Evolutionary conservation across 768 basidiomycete species (phyloP).

Genomic region (Amanita pallidorosea): DNA sequence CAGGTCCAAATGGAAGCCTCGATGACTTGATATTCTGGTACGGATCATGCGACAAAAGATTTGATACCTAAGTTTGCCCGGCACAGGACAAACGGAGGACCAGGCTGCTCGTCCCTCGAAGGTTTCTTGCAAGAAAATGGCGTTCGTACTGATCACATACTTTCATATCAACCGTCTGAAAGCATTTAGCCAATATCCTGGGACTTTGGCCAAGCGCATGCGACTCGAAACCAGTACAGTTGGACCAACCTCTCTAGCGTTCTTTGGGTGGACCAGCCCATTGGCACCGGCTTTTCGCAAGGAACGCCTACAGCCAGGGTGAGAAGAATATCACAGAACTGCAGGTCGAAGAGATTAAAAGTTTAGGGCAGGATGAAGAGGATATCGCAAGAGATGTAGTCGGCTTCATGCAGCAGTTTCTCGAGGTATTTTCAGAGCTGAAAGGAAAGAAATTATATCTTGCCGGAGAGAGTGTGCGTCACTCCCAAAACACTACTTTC

Average conservation of each 20-base stretch:
- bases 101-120: slow-evolving; percentile 66
- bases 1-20: slow-evolving; percentile 57
- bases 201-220: slow-evolving; percentile 50
- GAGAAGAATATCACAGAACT: slow-evolving; percentile 17
- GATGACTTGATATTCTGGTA: slow-evolving; percentile 74
- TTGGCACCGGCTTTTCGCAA: slow-evolving; percentile 71
- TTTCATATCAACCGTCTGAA: not conserved
- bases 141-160: slow-evolving; percentile 23
- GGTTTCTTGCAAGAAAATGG: slow-evolving; percentile 73
- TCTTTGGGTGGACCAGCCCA: slow-evolving; percentile 72
- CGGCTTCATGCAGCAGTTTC: slow-evolving; percentile 66
- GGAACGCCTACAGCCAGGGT: slow-evolving; percentile 56
- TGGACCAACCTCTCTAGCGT: slow-evolving; percentile 76
- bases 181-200: slow-evolving; percentile 51
- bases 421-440: slow-evolving; percentile 62
- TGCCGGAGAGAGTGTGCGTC: slow-evolving; percentile 63
- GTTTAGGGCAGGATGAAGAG: slow-evolving; percentile 30
- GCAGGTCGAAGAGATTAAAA: too few species aligned
- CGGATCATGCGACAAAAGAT: slow-evolving; percentile 4
- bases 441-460: slow-evolving; percentile 65
- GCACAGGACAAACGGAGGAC: slow-evolving; percentile 69
- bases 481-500: not conserved
- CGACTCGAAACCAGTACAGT: slow-evolving; percentile 54
- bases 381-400: slow-evolving; percentile 37
- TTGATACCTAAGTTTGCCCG: not conserved